Evolutionary conservation across 257 asterid species (phyloP), one percentile per base, ranked within the genome.

Genomic region (Hygrophila difformis): DNA sequence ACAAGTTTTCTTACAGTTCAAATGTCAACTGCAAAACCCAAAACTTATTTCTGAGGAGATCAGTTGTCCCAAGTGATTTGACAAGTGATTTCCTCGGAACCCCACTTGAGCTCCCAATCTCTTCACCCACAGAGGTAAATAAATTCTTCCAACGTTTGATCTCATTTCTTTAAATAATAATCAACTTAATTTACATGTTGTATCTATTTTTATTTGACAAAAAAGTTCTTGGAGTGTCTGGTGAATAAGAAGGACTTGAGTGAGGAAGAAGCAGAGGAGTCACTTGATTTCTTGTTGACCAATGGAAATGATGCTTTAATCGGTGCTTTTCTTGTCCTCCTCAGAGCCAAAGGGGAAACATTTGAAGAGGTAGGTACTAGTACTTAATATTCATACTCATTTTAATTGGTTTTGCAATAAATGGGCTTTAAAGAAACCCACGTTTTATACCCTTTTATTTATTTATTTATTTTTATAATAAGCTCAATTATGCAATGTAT

Each of bases 261-360:
- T 13, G 76, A 68, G 49, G 81, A 66, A 45, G 81, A 69, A 65
- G 81, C 81, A 33, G 77, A 73, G 64, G 71, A 49, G 17, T 65
- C 81, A 5, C 71, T 73, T 21, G 59, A 69, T 52, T 73, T 65
- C 68, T 44, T 73, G 61, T 61, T 69, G n/a, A 35, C 16, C 1
- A 47, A 70, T 52, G 76, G 74, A n/a, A 57, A 18, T 47, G 71
- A 73, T 39, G 73, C 74, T 65, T 37, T 59, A 29, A 73, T 69
- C 17, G 69, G 81, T 51, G 68, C 77, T 47, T 73, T 69, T 62
- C 81, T 73, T 35, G 81, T 73, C 53, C 74, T 69, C 51, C 73
- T 73, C 23, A 55, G 81, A 65, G 81, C 81, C 49, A 73, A 73
- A 63, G 74, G 81, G 15, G 77, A 73, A 53, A 73, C 76, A 10